These are phyloP conservation scores for Orbilia quercus DNA, from an alignment of 2,329 filamentous ascomycete genomes.

Conservation along the genomic window DNA sequence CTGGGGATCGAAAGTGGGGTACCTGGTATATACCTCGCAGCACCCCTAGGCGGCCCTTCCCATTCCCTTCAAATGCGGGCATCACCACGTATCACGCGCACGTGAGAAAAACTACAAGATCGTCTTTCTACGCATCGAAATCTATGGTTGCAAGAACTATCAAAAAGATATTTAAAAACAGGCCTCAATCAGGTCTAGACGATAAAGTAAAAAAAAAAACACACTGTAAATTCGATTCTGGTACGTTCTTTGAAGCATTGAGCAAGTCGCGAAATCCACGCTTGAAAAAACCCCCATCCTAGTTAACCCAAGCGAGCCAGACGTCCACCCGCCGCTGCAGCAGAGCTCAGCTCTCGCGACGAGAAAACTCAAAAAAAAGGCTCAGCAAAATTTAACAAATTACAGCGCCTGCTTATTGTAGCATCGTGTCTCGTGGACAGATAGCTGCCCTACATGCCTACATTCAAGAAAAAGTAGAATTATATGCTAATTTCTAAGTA, in stretches of 20 bases:
- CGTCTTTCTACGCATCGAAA: slow-evolving; percentile 8
- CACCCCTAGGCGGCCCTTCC: background rate
- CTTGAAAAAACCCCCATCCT: background rate
- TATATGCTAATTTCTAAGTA: background rate
- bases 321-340: background rate
- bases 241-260: background rate
- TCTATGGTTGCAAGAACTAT: background rate
- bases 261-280: background rate
- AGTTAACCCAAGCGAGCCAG: background rate
- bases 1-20: slow-evolving; percentile 20
- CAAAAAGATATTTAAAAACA: background rate
- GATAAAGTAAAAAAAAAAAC: background rate
- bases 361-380: background rate
- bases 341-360: background rate
- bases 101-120: slow-evolving; percentile 4
- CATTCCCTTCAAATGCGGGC: background rate
- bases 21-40: background rate
- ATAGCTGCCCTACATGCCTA: slow-evolving; percentile 5
- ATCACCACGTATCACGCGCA: background rate
- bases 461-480: background rate
- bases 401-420: slow-evolving; percentile 46
- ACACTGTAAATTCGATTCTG: background rate
- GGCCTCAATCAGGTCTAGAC: too few relatives aligned
- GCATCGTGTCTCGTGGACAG: slow-evolving; percentile 44
- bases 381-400: slow-evolving; percentile 3